Evolutionary conservation across 495 filamentous ascomycete species (phyloP).

Genomic region (Patellaria atrata): DNA sequence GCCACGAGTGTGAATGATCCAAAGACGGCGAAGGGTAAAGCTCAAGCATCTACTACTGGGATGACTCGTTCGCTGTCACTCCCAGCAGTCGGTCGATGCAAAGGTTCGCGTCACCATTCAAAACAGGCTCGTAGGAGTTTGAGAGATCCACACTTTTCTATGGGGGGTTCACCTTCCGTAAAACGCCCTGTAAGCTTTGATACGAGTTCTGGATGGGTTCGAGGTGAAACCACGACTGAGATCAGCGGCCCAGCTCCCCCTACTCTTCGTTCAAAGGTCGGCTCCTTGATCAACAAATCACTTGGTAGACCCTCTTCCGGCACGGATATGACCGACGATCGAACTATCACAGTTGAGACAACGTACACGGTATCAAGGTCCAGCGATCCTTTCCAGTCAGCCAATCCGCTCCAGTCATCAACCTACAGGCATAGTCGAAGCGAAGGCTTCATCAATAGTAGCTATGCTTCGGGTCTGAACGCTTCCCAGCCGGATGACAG

Average conservation of each 20-base stretch:
- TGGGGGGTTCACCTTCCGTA: constrained; percentile 10
- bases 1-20: background rate
- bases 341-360: constrained; percentile 2
- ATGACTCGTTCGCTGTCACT: constrained; percentile 14
- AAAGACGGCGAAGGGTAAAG: constrained; percentile 14
- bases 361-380: constrained; percentile 3
- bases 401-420: constrained; percentile 1
- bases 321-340: background rate
- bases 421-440: constrained; percentile 2
- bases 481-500: constrained; percentile 4
- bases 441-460: constrained; percentile 1
- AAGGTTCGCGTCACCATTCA: constrained; percentile 9
- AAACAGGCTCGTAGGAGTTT: constrained; percentile 9
- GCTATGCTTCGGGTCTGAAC: too few species aligned
- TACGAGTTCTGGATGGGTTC: constrained; percentile 28
- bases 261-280: constrained; percentile 10
- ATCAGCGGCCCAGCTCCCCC: constrained; percentile 22
- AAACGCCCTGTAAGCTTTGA: constrained; percentile 27
- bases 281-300: constrained; percentile 6
- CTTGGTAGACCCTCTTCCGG: background rate
- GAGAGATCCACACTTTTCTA: too few species aligned
- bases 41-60: constrained; percentile 14
- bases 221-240: constrained; percentile 18
- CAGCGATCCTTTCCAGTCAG: background rate
- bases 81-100: constrained; percentile 6